Percentiles rank a stretch among this genome's conserved stretches.
phyloP scores from a whole-genome alignment of 495 filamentous ascomycete genomes.

The Pyrenopolyporus hunteri region DNA sequence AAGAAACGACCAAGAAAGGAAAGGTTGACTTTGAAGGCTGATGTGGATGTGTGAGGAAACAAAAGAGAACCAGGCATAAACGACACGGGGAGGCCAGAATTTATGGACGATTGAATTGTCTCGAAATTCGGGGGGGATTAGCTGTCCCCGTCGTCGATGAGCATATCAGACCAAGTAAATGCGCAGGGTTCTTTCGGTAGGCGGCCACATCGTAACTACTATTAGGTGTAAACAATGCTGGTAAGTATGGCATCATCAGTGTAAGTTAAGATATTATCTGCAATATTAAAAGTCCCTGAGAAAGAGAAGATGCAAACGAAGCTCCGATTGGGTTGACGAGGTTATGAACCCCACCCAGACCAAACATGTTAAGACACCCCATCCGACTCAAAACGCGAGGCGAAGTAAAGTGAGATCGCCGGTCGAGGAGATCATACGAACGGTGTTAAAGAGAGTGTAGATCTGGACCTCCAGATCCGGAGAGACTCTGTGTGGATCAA shows the following conservation, averaged over 20 bases:
- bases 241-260: constrained; percentile 15
- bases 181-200: constrained; percentile 17
- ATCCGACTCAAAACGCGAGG: constrained; percentile 30
- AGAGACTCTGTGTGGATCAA: constrained; percentile 26
- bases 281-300: constrained; percentile 6
- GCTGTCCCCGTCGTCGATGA: constrained; percentile 32
- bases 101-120: constrained; percentile 39
- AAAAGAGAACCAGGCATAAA: constrained; percentile 15
- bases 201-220: constrained; percentile 14
- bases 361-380: constrained; percentile 29
- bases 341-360: constrained; percentile 25
- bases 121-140: constrained; percentile 20
- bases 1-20: constrained; percentile 40
- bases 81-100: constrained; percentile 28
- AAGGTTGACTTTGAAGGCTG: constrained; percentile 28
- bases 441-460: constrained; percentile 19
- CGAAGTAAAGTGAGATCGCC: constrained; percentile 27
- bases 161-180: too few relatives aligned
- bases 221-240: constrained; percentile 3
- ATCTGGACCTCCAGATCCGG: constrained; percentile 21
- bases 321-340: constrained; percentile 20
- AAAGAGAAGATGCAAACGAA: constrained; percentile 14
- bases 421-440: constrained; percentile 34
- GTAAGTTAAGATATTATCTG: background rate
- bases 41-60: constrained; percentile 38